A percentile compares a stretch with the other conserved stretches of the same genome.
These are phyloP conservation scores for Arthrinium puccinioides DNA, from an alignment of 2,329 filamentous ascomycete species.

Conservation along the genomic window DNA sequence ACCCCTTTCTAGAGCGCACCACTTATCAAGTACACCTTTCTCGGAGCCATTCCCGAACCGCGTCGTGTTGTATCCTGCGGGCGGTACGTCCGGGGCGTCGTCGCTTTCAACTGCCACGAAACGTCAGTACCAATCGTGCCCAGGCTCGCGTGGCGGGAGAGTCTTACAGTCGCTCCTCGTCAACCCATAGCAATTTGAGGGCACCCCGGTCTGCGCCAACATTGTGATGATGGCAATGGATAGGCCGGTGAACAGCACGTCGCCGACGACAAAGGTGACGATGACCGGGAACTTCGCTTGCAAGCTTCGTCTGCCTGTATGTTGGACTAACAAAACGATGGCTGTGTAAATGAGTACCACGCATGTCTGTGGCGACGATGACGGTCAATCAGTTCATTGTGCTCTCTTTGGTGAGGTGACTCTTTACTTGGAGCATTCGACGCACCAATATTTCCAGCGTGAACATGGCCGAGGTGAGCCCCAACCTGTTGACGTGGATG, in stretches of 20 bases:
- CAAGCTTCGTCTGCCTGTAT: conserved; percentile 18
- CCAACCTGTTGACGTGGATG: conserved; percentile 18
- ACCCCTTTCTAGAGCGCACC: conserved; percentile 22
- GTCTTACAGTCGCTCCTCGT: conserved; percentile 14
- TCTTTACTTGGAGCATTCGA: neutral
- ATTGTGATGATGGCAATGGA: conserved; percentile 25
- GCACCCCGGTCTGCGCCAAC: conserved; percentile 24
- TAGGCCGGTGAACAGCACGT: conserved; percentile 22
- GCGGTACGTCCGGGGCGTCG: conserved; percentile 10
- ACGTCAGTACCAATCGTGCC: conserved; percentile 4
- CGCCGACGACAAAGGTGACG: conserved; percentile 19
- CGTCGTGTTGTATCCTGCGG: conserved; percentile 17
- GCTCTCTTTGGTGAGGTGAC: neutral
- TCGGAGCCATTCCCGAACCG: conserved; percentile 21
- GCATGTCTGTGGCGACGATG: conserved; percentile 17
- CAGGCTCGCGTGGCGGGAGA: too few species aligned
- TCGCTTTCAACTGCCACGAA: conserved; percentile 1
- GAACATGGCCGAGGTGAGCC: conserved; percentile 18
- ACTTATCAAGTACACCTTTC: conserved; percentile 20
- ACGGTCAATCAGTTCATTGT: conserved; percentile 9
- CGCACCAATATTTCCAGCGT: conserved; percentile 28
- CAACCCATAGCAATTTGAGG: conserved; percentile 25
- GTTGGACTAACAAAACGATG: conserved; percentile 22
- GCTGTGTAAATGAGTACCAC: conserved; percentile 22
- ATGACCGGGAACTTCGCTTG: conserved; percentile 15